Evolutionary conservation across 805 yeast species (phyloP), one percentile per base, ranked within the genome.

Genomic region (Candida sanyiensis): DNA sequence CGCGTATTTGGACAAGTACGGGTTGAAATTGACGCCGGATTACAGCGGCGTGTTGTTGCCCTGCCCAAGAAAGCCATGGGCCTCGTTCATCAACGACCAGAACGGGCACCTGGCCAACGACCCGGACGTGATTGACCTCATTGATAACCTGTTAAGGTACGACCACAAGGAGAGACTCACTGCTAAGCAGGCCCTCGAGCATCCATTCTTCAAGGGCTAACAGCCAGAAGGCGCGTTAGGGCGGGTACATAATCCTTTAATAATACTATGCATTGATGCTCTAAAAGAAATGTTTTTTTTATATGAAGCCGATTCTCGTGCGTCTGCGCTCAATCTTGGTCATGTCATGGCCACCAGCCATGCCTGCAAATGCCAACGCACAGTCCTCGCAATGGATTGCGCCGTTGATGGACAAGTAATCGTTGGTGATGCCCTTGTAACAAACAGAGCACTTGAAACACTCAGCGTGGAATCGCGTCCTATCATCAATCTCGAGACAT

Each of bases 81-180:
- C 64, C 23, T 61, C 82, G 35, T 88, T 88, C 54, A 71, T 86
- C 44, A 85, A 73, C 57, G 72, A 73, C 32, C 75, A 75, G 28
- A 90, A 88, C 62, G 72, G 70, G 56, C 77, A 77, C 52, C 66
- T 87, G 47, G 77, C 79, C 24, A 72, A 75, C 48, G 75, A 75
- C 47, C 73, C 75, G 15, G 93, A 84, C 42, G 81, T 84, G 33
- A 64, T 90, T 37, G 95, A 88, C 58, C 76, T 88, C 52, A 75
- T 88, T 47, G 95, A 85, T 58, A 74, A 79, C 51, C 66, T 89
- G 45, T 67, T 88, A 50, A 73, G 84, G 43, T 88, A 85, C 56
- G 96, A 89, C 58, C 96, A 89, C 59, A 87, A 84, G 57, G 83
- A 82, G 57, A 73, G 96, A 58, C 70, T 86, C 33, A 86, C 96